A percentile compares a stretch with the other conserved stretches of the same genome.
phyloP scores from a whole-genome alignment of 495 filamentous ascomycete species.

The Lineolata rhizophorae region DNA sequence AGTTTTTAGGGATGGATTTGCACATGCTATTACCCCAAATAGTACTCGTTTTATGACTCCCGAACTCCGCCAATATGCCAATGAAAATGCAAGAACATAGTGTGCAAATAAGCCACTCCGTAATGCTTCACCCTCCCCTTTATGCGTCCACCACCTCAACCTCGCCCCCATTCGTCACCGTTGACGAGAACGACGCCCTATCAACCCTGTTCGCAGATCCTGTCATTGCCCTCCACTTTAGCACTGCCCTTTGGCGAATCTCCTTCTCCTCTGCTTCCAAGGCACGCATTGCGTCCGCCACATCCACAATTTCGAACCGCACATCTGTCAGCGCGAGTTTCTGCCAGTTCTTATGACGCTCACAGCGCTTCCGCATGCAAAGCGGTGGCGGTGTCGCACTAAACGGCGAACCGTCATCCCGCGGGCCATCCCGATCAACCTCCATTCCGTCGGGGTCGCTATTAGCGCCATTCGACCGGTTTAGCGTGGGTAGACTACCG shows the following conservation, averaged over 20 bases:
- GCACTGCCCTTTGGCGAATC: slow-evolving; percentile 13
- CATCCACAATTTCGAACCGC: slow-evolving; percentile 16
- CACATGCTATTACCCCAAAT: no score
- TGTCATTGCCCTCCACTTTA: slow-evolving; percentile 6
- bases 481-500: not conserved
- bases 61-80: no score
- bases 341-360: slow-evolving; percentile 17
- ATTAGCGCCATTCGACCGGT: not conserved
- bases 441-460: slow-evolving; percentile 1
- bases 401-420: slow-evolving; percentile 1
- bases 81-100: no score
- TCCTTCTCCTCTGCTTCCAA: slow-evolving; percentile 17
- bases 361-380: slow-evolving; percentile 19
- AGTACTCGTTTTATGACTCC: no score
- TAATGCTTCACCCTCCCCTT: no score
- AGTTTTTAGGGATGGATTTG: no score
- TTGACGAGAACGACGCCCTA: no score
- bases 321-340: slow-evolving; percentile 19
- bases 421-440: slow-evolving; percentile 2
- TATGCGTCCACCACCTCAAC: no score
- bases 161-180: no score
- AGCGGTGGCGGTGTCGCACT: slow-evolving; percentile 2
- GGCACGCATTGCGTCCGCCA: slow-evolving; percentile 16
- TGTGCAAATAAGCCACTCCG: no score
- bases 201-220: no score